Percentiles rank a stretch among this genome's conserved stretches.
Evolutionary conservation across 306 rosid genomes (phyloP).

Genomic region (Echinosophora koreensis): DNA sequence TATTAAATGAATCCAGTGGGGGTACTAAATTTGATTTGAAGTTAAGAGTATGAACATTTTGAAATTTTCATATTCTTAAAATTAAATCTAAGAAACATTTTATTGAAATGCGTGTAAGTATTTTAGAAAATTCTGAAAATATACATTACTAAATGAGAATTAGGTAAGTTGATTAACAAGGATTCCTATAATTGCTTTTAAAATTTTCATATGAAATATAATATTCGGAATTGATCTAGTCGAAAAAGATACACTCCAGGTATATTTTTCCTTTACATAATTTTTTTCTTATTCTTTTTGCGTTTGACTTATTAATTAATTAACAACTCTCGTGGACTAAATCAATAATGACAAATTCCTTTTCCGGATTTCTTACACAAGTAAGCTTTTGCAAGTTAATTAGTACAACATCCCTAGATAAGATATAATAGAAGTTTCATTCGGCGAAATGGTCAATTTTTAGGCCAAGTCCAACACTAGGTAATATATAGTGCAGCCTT

Average conservation of each 20-base stretch:
- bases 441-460: conserved; percentile 31
- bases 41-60: too few relatives aligned
- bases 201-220: background rate
- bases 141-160: too few relatives aligned
- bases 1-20: too few relatives aligned
- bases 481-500: background rate
- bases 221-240: background rate
- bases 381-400: background rate
- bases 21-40: too few relatives aligned
- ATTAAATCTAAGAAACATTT: too few relatives aligned
- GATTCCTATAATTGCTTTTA: background rate
- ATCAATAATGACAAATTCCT: conserved; percentile 39
- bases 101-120: too few relatives aligned
- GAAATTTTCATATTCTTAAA: too few relatives aligned
- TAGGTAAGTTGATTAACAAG: background rate
- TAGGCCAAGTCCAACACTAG: conserved; percentile 29
- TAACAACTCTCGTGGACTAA: conserved; percentile 24
- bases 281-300: background rate
- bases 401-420: background rate
- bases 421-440: conserved; percentile 36
- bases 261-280: background rate
- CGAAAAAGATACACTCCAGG: background rate
- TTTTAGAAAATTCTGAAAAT: too few relatives aligned
- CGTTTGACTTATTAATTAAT: background rate
- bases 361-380: conserved; percentile 6